A percentile compares a stretch with the other conserved stretches of the same genome.
These are phyloP conservation scores for Kluyveromyces sp. DNA, from an alignment of 1,139 yeast species.

Conservation along the genomic window DNA sequence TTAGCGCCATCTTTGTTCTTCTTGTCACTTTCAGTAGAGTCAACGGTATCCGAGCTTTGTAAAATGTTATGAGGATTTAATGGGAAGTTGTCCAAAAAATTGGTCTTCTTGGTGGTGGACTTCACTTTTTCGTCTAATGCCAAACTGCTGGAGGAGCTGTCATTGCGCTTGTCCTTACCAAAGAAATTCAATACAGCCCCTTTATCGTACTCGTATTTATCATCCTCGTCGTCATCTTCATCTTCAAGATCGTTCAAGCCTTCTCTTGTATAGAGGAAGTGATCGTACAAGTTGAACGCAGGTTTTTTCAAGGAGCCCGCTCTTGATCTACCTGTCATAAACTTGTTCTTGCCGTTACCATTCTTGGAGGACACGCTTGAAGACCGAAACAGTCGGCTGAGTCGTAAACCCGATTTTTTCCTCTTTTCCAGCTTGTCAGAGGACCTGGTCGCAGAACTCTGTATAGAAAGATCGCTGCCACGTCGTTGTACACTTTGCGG, in stretches of 20 bases:
- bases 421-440: constrained; percentile 5
- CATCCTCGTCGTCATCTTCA: constrained; percentile 19
- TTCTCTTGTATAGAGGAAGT: constrained; percentile 26
- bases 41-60: constrained; percentile 6
- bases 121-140: constrained; percentile 7
- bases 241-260: constrained; percentile 32
- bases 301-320: constrained; percentile 5
- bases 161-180: constrained; percentile 4
- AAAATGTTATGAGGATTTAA: constrained; percentile 12
- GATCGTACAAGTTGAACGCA: constrained; percentile 25
- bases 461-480: constrained; percentile 15
- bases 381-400: constrained; percentile 4
- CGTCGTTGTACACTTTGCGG: constrained; percentile 10
- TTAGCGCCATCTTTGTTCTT: background rate
- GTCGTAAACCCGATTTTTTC: constrained; percentile 3
- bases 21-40: constrained; percentile 3
- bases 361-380: constrained; percentile 2
- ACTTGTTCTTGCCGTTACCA: constrained; percentile 12
- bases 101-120: constrained; percentile 7
- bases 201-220: constrained; percentile 14
- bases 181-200: constrained; percentile 7
- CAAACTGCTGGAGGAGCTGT: constrained; percentile 1
- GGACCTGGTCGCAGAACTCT: constrained; percentile 11
- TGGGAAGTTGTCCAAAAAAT: constrained; percentile 10
- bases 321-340: constrained; percentile 17